Evolutionary conservation across 192 early-diverging fungal genomes (phyloP).

Genomic region (Backusella parvicylindrica): DNA sequence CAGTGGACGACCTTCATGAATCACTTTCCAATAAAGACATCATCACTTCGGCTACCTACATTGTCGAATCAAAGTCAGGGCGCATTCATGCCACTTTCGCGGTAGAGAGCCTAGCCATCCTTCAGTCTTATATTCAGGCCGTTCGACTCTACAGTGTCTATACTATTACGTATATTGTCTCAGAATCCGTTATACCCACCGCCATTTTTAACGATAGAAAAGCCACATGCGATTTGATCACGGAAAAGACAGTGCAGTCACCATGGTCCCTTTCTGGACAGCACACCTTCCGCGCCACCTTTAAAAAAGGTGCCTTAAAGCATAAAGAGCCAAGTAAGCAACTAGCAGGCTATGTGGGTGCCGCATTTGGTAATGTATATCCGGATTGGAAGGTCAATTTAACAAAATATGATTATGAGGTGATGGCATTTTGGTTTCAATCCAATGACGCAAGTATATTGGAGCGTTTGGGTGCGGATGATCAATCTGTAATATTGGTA

Average conservation of each 20-base stretch:
- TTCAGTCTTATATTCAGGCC: not conserved
- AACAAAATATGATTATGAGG: slow-evolving; percentile 37
- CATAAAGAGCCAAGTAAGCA: slow-evolving; percentile 5
- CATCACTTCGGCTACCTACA: not conserved
- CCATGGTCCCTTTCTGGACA: not conserved
- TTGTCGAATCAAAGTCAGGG: not conserved
- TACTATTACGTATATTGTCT: not conserved
- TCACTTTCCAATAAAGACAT: not conserved
- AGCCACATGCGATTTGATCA: not conserved
- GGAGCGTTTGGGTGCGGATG: not conserved
- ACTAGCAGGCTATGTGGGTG: slow-evolving; percentile 14
- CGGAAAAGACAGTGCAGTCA: not conserved
- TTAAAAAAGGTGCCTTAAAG: slow-evolving; percentile 11
- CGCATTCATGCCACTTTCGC: not conserved
- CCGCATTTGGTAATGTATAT: slow-evolving; percentile 18
- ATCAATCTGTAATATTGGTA: not conserved
- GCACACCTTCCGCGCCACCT: slow-evolving; percentile 20
- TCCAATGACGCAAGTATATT: not conserved
- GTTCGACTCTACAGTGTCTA: slow-evolving; percentile 2
- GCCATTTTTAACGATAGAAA: slow-evolving; percentile 3
- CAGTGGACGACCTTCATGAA: not conserved
- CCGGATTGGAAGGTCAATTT: slow-evolving; percentile 42
- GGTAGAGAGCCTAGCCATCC: not conserved
- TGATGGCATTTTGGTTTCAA: slow-evolving; percentile 31
- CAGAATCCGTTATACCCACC: not conserved